These are phyloP conservation scores for Myxozyma monticola DNA, from an alignment of 805 yeast species.

Conservation along the genomic window DNA sequence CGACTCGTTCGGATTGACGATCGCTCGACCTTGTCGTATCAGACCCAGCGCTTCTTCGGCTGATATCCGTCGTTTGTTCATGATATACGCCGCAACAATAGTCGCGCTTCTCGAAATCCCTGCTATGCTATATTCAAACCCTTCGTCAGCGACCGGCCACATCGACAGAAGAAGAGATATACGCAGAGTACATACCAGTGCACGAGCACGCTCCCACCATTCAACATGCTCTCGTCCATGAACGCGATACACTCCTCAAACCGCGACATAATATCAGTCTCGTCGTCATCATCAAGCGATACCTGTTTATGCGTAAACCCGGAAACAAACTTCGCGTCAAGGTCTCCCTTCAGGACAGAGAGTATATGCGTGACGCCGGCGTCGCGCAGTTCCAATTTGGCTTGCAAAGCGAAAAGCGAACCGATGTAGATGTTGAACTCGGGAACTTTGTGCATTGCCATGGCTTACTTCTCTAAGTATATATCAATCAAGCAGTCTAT, in stretches of 20 bases:
- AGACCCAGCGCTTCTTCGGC: constrained; percentile 70
- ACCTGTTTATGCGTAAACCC: constrained; percentile 53
- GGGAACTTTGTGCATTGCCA: constrained; percentile 59
- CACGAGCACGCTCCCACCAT: constrained; percentile 41
- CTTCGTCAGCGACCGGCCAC: constrained; percentile 41
- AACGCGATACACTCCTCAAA: constrained; percentile 64
- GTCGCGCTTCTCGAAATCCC: constrained; percentile 92
- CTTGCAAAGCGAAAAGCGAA: constrained; percentile 63
- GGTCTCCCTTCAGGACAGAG: constrained; percentile 64
- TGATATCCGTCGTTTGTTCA: constrained; percentile 67
- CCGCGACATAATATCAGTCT: constrained; percentile 62
- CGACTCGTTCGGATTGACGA: constrained; percentile 69
- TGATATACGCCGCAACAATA: constrained; percentile 80
- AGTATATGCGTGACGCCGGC: constrained; percentile 69
- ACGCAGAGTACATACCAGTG: constrained; percentile 44
- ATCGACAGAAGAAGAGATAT: constrained; percentile 40
- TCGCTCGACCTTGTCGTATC: constrained; percentile 61
- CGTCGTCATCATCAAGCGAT: constrained; percentile 69
- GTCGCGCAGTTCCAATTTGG: constrained; percentile 51
- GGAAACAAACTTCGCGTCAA: constrained; percentile 53
- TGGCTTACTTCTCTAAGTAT: too few relatives aligned
- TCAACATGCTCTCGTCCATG: constrained; percentile 54
- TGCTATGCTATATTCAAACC: constrained; percentile 71
- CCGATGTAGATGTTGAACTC: constrained; percentile 74
- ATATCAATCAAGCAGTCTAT: too few relatives aligned